Evolutionary conservation across 208 protist genomes (phyloP), one percentile per base, ranked within the genome.

Genomic region (Acanthamoeba divionensis): DNA sequence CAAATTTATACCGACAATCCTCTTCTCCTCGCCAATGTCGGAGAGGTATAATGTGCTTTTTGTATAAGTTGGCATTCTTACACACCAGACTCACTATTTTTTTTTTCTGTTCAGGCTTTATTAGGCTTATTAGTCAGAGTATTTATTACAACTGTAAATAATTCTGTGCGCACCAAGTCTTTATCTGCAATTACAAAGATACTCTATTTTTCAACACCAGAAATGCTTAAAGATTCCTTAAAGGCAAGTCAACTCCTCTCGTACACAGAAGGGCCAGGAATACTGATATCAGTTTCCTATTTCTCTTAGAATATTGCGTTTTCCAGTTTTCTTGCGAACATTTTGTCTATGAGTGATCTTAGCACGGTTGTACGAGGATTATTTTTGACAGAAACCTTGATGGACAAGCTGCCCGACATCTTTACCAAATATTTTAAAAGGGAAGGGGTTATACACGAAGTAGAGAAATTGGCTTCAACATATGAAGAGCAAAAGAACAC

Each of bases 391-490:
- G 85, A 95, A 47, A 65, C 91, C n/a, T 91, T 96, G 47, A 77
- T 96, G 36, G 69, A 69, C 2, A 94, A 94, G 75, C 60, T 95
- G 44, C 94, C 94, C 18, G 38, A 89, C 36, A 88, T 93, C 31
- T 94, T 95, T 67, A 47, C 67, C 26, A 24, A 67, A 10, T 82
- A 91, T 45, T 95, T 95, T 38, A 71, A 88, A 41, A 48, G 93
- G 33, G 93, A 96, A 54, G 94, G 94, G 60, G 93, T 95, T 36
- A 47, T 92, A n/a, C 36, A 89, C 36, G 91, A 93, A 38, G 29
- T 91, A 0, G 85, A 71, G 33, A 90, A n/a, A 31, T 47, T 77
- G 10, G 67, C 67, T 10, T 57, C 38, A 5, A 31, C 38, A 1
- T 21, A n/a, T n/a, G n/a, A n/a, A n/a, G n/a, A n/a, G n/a, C n/a